Percentiles rank a stretch among this genome's conserved stretches.
These are phyloP conservation scores for Nakazawaea ernobii DNA, from an alignment of 805 yeast genomes.

Conservation along the genomic window DNA sequence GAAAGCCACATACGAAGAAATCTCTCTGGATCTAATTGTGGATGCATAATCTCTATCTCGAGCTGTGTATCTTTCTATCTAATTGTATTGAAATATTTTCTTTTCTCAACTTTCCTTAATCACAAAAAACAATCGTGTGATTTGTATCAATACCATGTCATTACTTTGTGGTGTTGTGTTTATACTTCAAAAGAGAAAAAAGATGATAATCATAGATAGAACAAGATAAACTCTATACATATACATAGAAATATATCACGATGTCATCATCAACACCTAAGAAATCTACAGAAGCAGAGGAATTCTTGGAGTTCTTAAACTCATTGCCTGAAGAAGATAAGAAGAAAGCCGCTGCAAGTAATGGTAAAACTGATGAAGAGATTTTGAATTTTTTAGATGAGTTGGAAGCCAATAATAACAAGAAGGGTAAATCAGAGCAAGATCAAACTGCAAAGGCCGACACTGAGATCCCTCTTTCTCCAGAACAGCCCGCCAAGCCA, in stretches of 20 bases:
- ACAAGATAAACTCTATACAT: no score
- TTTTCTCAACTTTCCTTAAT: neutral
- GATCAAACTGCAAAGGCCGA: slow-evolving; percentile 7
- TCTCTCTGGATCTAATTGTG: slow-evolving; percentile 24
- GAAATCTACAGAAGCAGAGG: slow-evolving; percentile 53
- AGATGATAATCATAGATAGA: no score
- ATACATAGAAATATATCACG: no score
- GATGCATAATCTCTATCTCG: slow-evolving; percentile 21
- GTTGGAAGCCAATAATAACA: slow-evolving; percentile 55
- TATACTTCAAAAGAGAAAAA: no score
- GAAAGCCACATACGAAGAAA: slow-evolving; percentile 21
- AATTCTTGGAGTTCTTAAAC: slow-evolving; percentile 74
- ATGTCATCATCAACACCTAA: slow-evolving; percentile 6
- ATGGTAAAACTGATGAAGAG: slow-evolving; percentile 42
- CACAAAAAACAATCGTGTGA: neutral
- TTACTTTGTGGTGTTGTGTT: no score
- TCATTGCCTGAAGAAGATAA: slow-evolving; percentile 61
- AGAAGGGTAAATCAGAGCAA: slow-evolving; percentile 19
- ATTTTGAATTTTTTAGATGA: slow-evolving; percentile 59
- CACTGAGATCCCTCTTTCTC: slow-evolving; percentile 5
- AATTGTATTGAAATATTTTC: no score
- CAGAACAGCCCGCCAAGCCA: neutral
- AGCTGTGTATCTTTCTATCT: neutral
- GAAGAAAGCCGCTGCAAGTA: slow-evolving; percentile 17
- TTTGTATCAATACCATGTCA: no score